phyloP scores from a whole-genome alignment of 441 rosid species.

The Syzygium malaccense region DNA sequence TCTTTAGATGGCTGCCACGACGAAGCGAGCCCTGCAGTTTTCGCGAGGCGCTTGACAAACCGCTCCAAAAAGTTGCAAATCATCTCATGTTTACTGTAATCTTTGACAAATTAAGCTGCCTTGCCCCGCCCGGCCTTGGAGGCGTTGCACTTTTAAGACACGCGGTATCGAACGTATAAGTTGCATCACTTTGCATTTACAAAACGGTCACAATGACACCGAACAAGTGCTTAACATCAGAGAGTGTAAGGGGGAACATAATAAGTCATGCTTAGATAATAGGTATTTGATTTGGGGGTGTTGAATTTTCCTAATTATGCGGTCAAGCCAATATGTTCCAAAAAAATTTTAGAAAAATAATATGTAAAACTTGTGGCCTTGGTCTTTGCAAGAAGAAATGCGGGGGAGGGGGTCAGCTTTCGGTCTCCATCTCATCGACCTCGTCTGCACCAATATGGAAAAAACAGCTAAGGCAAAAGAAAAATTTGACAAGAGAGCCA shows the following conservation, averaged over 20 bases:
- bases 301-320: background rate
- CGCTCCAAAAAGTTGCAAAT: background rate
- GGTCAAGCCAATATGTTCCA: background rate
- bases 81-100: background rate
- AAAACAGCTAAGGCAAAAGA: background rate
- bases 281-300: background rate
- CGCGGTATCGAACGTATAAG: background rate
- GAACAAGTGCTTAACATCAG: background rate
- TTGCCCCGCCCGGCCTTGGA: too few species aligned
- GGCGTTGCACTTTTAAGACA: background rate
- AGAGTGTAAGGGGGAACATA: too few species aligned
- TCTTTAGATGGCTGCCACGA: too few species aligned
- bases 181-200: background rate
- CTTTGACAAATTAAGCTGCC: background rate
- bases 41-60: background rate
- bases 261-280: too few species aligned
- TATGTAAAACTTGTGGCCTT: background rate
- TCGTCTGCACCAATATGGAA: background rate
- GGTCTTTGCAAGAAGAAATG: background rate
- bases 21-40: background rate
- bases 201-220: background rate
- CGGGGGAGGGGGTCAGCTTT: background rate
- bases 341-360: too few species aligned
- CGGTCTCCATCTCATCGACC: background rate
- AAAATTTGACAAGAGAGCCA: background rate